These are phyloP conservation scores for Macadamia integrifolia DNA, from an alignment of 164 flowering plant species.

Conservation along the genomic window DNA sequence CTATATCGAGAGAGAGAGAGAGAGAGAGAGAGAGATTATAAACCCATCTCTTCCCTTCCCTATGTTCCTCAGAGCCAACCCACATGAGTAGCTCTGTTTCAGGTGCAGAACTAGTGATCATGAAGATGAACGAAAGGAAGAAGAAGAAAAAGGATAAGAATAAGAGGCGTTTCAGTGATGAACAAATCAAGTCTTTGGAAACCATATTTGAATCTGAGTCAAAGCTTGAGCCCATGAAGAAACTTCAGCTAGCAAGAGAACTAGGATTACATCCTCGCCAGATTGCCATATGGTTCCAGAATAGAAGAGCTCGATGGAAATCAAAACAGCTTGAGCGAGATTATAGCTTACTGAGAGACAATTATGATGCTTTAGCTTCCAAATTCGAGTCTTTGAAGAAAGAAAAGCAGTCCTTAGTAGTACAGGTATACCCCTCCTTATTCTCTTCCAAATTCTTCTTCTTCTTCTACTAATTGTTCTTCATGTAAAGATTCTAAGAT, in stretches of 20 bases:
- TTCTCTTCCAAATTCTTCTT: background rate
- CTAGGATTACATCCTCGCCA: conserved; percentile 72
- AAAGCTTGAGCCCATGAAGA: conserved; percentile 60
- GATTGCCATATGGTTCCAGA: conserved; percentile 93
- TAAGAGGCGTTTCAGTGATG: conserved; percentile 53
- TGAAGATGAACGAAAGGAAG: no score
- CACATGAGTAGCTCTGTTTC: no score
- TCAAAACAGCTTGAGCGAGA: conserved; percentile 69
- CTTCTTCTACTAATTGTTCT: background rate
- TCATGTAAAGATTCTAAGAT: background rate
- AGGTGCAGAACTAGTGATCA: no score
- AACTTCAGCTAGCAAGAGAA: conserved; percentile 54
- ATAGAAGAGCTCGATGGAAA: conserved; percentile 79
- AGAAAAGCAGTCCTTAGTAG: conserved; percentile 46
- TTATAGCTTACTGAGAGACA: conserved; percentile 32
- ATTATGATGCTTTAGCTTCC: conserved; percentile 39
- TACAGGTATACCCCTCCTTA: conserved; percentile 34
- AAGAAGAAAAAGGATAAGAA: conserved; percentile 32
- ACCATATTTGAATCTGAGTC: conserved; percentile 52
- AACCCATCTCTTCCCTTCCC: no score
- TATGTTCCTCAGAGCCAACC: no score
- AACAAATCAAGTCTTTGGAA: conserved; percentile 57
- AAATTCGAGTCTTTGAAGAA: conserved; percentile 39
- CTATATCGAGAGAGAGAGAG: no score
- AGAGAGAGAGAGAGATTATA: no score